Evolutionary conservation across 169 alveolate genomes (phyloP), one percentile per base, ranked within the genome.

Genomic region (Sarcocystis neurona): DNA sequence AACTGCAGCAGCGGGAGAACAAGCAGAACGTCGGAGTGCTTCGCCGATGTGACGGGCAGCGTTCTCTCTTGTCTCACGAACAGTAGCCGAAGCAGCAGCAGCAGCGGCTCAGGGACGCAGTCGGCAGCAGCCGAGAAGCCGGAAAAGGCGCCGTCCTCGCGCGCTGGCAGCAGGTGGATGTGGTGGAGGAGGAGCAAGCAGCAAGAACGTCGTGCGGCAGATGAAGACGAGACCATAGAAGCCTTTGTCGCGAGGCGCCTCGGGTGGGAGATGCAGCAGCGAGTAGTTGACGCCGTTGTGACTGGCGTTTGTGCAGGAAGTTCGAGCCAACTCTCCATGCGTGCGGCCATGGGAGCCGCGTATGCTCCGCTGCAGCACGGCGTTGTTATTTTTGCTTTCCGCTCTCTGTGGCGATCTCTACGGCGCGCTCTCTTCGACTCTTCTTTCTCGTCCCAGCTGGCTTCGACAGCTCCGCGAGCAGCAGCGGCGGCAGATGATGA

Each of bases 251-350:
- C 47, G 10, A 47, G 82, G 47, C 82, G 82, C 34, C 74, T 85
- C 27, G 90, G 90, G 0, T 23, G 41, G n/a, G 90, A 85, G 53
- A n/a, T 75, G 53, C 84, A 72, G 27, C 4, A 18, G 50, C n/a
- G 53, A 23, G 47, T 85, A 0, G 70, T 44, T 5, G 85, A 58
- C 4, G 72, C 77, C 1, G 48, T 85, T 60, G 80, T 75, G 30
- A 48, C 82, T 2, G 90, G 90, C 12, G 41, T 85, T 37, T 85
- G 78, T 39, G 90, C 90, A 0, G 75, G 63, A 15, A 77, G 53
- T 53, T 53, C 85, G 10, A 58, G 85, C 1, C 37, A 78, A 12
- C 63, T 85, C 47, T 85, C 85, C 46, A 85, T 85, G 90, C 0
- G 63, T 15, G 41, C 78, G 4, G 84, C 78, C 15, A 47, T 85